These are phyloP conservation scores for Rossbeevera mucosa DNA, from an alignment of 768 basidiomycete genomes.

Conservation along the genomic window DNA sequence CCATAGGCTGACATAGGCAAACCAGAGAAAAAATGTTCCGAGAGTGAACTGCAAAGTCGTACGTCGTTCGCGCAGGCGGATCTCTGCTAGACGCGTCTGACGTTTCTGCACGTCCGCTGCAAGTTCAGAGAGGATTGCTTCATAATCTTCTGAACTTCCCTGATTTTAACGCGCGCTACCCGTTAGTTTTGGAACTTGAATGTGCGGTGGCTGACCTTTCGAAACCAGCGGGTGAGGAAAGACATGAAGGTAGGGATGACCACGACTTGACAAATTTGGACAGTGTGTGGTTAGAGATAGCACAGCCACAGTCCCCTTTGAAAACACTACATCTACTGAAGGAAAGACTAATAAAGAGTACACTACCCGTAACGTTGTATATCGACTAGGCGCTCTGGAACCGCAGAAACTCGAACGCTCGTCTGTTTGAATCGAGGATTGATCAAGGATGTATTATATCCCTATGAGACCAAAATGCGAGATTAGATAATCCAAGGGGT, in stretches of 20 bases:
- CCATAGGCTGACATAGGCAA: slow-evolving; percentile 68
- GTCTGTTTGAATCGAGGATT: not conserved
- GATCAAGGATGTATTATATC: not conserved
- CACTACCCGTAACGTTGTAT: too few species aligned
- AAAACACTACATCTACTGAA: too few species aligned
- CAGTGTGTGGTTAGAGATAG: not conserved
- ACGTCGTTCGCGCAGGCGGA: slow-evolving; percentile 79
- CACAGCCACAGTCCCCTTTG: too few species aligned
- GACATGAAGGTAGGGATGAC: slow-evolving; percentile 21
- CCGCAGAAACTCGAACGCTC: not conserved
- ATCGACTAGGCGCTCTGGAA: not conserved
- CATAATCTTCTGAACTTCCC: slow-evolving; percentile 58
- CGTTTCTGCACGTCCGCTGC: slow-evolving; percentile 68
- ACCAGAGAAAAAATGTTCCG: slow-evolving; percentile 73
- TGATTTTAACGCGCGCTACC: not conserved
- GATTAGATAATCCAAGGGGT: slow-evolving; percentile 31
- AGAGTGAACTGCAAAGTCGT: slow-evolving; percentile 72
- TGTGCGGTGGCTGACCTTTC: slow-evolving; percentile 17
- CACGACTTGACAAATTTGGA: slow-evolving; percentile 16
- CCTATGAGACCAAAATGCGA: too few species aligned
- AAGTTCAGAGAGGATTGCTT: slow-evolving; percentile 63
- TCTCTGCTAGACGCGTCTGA: slow-evolving; percentile 70
- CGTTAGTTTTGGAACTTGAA: not conserved
- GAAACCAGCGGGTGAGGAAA: slow-evolving; percentile 27
- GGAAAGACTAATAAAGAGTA: too few species aligned